phyloP scores from a whole-genome alignment of 495 filamentous ascomycete genomes.

The Hypoxylon fuscum region DNA sequence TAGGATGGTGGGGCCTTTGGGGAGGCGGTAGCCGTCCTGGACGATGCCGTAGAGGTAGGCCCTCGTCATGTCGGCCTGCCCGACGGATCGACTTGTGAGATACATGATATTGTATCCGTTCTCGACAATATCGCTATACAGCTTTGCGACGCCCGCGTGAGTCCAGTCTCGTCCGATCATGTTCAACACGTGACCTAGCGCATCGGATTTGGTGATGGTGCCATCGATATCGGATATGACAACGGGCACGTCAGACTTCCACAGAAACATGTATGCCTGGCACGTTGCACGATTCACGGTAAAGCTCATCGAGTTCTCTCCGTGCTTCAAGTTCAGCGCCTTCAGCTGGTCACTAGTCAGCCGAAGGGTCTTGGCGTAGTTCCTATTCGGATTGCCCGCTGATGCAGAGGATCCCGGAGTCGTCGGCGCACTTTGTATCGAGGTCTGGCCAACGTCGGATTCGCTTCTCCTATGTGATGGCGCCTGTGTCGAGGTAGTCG shows the following conservation, averaged over 20 bases:
- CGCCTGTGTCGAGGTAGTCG: slow-evolving; percentile 44
- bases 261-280: slow-evolving; percentile 89
- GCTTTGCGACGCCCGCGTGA: slow-evolving; percentile 92
- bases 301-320: slow-evolving; percentile 92
- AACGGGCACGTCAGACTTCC: slow-evolving; percentile 87
- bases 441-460: slow-evolving; percentile 73
- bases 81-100: slow-evolving; percentile 91
- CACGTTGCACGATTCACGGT: slow-evolving; percentile 95
- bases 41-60: slow-evolving; percentile 89
- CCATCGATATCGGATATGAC: slow-evolving; percentile 99
- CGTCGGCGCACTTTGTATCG: slow-evolving; percentile 77
- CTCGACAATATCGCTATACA: slow-evolving; percentile 93
- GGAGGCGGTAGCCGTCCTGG: slow-evolving; percentile 87
- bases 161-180: slow-evolving; percentile 99
- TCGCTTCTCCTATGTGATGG: slow-evolving; percentile 61
- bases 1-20: slow-evolving; percentile 91
- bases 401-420: slow-evolving; percentile 69
- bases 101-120: slow-evolving; percentile 99
- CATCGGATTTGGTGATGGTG: slow-evolving; percentile 98
- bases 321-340: slow-evolving; percentile 80
- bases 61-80: slow-evolving; percentile 90
- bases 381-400: slow-evolving; percentile 73
- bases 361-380: slow-evolving; percentile 97
- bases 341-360: slow-evolving; percentile 96
- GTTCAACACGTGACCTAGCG: slow-evolving; percentile 94